Base-by-base conservation (phyloP, 257 asterid genomes). In the Catharanthus roseus region DNA sequence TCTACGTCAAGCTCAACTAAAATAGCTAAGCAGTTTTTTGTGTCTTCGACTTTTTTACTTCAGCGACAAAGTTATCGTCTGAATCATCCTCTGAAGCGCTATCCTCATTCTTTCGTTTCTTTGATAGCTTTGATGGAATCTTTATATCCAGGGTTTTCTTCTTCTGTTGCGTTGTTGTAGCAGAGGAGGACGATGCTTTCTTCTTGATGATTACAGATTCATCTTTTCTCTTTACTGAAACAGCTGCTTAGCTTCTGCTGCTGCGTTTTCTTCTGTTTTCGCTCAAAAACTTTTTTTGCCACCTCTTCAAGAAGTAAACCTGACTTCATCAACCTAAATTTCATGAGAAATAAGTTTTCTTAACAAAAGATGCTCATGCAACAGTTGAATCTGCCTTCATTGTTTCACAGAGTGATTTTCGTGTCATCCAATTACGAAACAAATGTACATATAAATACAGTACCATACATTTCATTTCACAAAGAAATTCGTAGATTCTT, bases 321-420 rank as follows among this genome's bases (percentile, higher is more conserved):
- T 0, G 83, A 88, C 79, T 93, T 96, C 99, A 93, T 91, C 97
- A 93, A 84, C 99, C 99, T 93, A 78, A 29, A 51, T n/a, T 36
- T 33, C n/a, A 26, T 28, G 53, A n/a, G n/a, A 7, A 45, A 42
- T 29, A 51, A 29, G 2, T 33, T 10, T n/a, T n/a, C 16, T n/a
- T 42, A 50, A 50, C 42, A 38, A 38, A 38, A 38, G 42, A 38
- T 3, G n/a, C n/a, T n/a, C n/a, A 13, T 36, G 50, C 29, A 24
- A 6, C 21, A 31, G 21, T 18, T 19, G 55, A 4, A 10, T 34
- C 51, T n/a, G 31, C 41, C 31, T 58, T 15, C 29, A 15, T 3
- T 13, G 15, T 29, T 18, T 34, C 16, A 12, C 26, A 10, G 15
- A 33, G 12, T 15, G 9, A 60, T 31, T 31, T 60, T 24, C 16